phyloP scores from a whole-genome alignment of 1,139 yeast genomes.

The Protomyces inundatus region DNA sequence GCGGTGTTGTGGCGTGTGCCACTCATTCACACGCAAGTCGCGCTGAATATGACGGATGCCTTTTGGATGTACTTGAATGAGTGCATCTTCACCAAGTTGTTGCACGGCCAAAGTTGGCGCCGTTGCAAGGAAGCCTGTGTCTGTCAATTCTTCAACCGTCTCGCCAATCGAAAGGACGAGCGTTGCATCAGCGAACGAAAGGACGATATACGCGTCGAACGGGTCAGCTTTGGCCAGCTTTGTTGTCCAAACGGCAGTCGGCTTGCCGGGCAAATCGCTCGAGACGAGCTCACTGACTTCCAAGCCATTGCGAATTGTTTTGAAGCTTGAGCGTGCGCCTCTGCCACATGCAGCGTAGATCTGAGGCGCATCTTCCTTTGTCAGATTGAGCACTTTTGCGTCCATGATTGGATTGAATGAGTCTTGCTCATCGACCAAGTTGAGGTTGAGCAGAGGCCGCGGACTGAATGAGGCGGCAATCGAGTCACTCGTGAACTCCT shows the following conservation, averaged over 20 bases:
- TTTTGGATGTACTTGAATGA: constrained; percentile 66
- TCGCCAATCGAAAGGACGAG: constrained; percentile 73
- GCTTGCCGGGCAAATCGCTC: constrained; percentile 64
- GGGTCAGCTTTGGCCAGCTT: constrained; percentile 45
- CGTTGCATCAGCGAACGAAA: constrained; percentile 65
- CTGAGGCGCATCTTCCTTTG: constrained; percentile 39
- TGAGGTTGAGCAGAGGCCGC: constrained; percentile 51
- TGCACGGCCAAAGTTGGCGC: constrained; percentile 65
- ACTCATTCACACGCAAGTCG: constrained; percentile 47
- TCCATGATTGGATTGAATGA: constrained; percentile 57
- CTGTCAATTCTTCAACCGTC: constrained; percentile 67
- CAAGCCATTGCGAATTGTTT: constrained; percentile 55
- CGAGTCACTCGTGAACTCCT: constrained; percentile 38
- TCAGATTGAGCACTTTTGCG: constrained; percentile 43
- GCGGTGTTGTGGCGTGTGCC: constrained; percentile 84
- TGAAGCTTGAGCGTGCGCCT: constrained; percentile 46
- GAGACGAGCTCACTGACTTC: constrained; percentile 60
- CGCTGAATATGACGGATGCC: constrained; percentile 65
- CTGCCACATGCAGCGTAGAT: constrained; percentile 43
- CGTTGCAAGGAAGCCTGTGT: constrained; percentile 54
- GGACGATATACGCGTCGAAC: constrained; percentile 60
- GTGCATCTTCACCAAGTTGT: constrained; percentile 59
- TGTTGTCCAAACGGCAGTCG: constrained; percentile 59
- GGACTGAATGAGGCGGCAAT: constrained; percentile 37
- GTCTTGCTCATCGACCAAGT: constrained; percentile 51